These are phyloP conservation scores for Arabis hirsuta DNA, from an alignment of 345 rosid genomes.

Conservation along the genomic window DNA sequence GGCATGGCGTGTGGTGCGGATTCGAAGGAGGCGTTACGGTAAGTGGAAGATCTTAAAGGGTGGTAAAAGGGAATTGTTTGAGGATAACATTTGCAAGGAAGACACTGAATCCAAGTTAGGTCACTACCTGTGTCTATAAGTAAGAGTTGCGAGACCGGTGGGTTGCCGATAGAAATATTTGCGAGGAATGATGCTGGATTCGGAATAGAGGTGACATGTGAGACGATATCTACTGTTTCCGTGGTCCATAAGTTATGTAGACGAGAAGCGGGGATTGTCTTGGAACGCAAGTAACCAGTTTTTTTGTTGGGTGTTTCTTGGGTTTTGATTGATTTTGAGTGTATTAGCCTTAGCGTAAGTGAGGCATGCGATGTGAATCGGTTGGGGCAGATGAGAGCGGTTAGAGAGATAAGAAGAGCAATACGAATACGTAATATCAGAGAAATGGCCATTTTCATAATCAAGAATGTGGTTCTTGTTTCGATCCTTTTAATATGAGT, in stretches of 20 bases:
- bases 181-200: slow-evolving; percentile 40
- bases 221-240: slow-evolving; percentile 16
- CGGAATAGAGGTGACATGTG: slow-evolving; percentile 31
- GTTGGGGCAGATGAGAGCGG: not conserved
- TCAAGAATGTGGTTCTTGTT: not conserved
- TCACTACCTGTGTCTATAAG: slow-evolving; percentile 44
- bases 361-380: slow-evolving; percentile 19
- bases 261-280: not conserved
- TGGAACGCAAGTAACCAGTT: slow-evolving; percentile 10
- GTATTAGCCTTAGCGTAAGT: slow-evolving; percentile 7
- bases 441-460: slow-evolving; percentile 34
- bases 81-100: slow-evolving; percentile 43
- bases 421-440: not conserved
- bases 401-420: slow-evolving; percentile 1
- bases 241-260: slow-evolving; percentile 21
- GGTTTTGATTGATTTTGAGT: slow-evolving; percentile 5
- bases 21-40: slow-evolving; percentile 36
- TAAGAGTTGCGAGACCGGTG: slow-evolving; percentile 34
- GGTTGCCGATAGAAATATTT: slow-evolving; percentile 40
- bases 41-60: slow-evolving; percentile 44
- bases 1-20: slow-evolving; percentile 40
- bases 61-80: slow-evolving; percentile 24
- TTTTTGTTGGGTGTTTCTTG: not conserved
- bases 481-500: not conserved
- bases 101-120: slow-evolving; percentile 45